These are phyloP conservation scores for Phylloporus sp. DNA, from an alignment of 768 basidiomycete genomes.

Conservation along the genomic window DNA sequence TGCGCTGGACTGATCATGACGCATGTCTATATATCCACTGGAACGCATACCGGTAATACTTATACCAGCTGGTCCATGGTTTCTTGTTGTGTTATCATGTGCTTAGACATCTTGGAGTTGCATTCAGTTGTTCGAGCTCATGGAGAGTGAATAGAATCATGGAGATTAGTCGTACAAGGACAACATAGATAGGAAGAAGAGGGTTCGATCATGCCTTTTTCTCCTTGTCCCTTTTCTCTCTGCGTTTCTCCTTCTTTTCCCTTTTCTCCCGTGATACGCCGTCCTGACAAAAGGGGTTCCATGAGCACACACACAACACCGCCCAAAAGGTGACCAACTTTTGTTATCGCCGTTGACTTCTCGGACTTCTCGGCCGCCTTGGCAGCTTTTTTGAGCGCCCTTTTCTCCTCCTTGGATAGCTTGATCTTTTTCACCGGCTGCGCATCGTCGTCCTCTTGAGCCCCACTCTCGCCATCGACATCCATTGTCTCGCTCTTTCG, in stretches of 20 bases:
- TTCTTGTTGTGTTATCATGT: neutral
- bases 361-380: constrained; percentile 60
- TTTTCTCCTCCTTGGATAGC: constrained; percentile 82
- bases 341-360: constrained; percentile 27
- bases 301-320: constrained; percentile 7
- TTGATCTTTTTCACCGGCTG: constrained; percentile 67
- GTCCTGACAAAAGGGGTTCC: constrained; percentile 19
- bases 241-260: constrained; percentile 38
- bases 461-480: constrained; percentile 53
- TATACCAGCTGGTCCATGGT: neutral
- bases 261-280: constrained; percentile 36
- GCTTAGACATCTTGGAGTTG: neutral
- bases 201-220: constrained; percentile 38
- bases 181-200: neutral
- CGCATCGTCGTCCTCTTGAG: constrained; percentile 33
- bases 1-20: constrained; percentile 8
- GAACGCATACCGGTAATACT: neutral
- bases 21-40: neutral
- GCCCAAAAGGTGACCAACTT: constrained; percentile 26
- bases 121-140: neutral
- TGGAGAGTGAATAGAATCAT: too few relatives aligned
- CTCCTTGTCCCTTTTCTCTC: constrained; percentile 44
- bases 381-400: constrained; percentile 74
- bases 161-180: neutral
- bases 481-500: constrained; percentile 68